Base-by-base conservation (phyloP, 345 rosid genomes). In the Garcia nutans region DNA sequence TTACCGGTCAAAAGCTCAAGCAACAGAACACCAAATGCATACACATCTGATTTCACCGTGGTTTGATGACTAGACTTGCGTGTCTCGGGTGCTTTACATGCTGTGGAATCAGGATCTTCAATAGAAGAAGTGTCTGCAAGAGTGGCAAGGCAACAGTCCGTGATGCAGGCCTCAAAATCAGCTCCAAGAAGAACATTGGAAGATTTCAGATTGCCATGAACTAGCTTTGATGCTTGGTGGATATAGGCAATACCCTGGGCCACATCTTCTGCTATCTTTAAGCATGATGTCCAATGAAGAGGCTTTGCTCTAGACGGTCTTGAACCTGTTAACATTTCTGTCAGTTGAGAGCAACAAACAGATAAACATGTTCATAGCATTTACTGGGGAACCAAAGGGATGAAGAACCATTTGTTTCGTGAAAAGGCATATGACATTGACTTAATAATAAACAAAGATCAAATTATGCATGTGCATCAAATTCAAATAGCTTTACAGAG, bases 261-360 rank as follows among this genome's bases (percentile, higher is more conserved):
- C 63, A 90, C 96, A 83, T 93, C 99, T 79, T 93, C 99, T n/a
- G 98, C 96, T 78, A 96, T 93, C 84, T 96, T 96, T 66, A 96
- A 84, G 83, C 98, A 93, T 26, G 99, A 96, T 52, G 99, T 92
- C 98, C 98, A 96, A 64, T 93, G 98, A 65, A 93, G 90, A 50
- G 98, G 98, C 82, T 89, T 96, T 37, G 97, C 93, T 78, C 93
- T 87, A 17, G 88, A 80, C 0, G 97, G 87, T 88, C 97, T 86
- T 60, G 97, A 93, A 80, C 97, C 99, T 95, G 86, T 74, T 10
- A 60, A 73, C 66, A 80, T 37, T 80, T 26, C 16, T 62, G 15
- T 62, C 65, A 72, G 59, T 65, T 54, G 47, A 19, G 26, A 69
- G 37, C 66, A 28, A 74, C 31, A 33, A 45, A 64, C 33, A 16